Base-by-base conservation (phyloP, 495 filamentous ascomycete species). In the Rhypophila decipiens region DNA sequence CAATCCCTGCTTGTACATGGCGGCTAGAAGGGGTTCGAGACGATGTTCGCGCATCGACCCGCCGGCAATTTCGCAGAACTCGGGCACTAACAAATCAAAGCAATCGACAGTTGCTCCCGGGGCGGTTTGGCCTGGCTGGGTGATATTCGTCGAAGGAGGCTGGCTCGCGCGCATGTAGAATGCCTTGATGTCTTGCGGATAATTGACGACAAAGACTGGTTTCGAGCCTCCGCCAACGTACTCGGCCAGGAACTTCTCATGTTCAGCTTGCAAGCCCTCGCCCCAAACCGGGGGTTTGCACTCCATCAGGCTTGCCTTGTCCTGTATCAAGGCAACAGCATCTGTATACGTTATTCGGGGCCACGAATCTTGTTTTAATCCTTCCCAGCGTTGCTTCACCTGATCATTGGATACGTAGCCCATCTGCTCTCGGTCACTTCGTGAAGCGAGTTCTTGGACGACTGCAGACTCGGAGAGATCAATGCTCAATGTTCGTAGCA, bases 1-100 rank as follows among this genome's bases (percentile, higher is more conserved):
- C 3, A 66, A 44, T 1, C 53, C 58, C 20, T 61, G 61, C 8
- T 48, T 53, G 41, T 43, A 76, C 94, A 97, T 96, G 17, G 84
- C 80, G 44, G 77, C 67, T 46, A 86, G 67, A 23, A 98, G 73
- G 20, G 82, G 64, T 1, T 79, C 69, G 40, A 90, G 66, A 23
- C 88, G 83, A 68, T 97, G 84, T 65, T 97, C 93, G 64, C 93
- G 90, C 67, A 97, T 78, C 3, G 91, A 96, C 20, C 93, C 93
- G 15, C 93, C 93, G 17, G 83, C 87, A 40, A 97, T 79, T 65
- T 98, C 93, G 64, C 88, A 89, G 44, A 88, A 69, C 47, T 90
- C 86, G 12, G 93, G 91, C 24, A 97, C 78, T 15, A 98, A 78
- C 42, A 98, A 82, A 70, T 98, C 93, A 62, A 98, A 98, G 66